phyloP scores from a whole-genome alignment of 768 basidiomycete genomes.

The Gelatoporia subvermispora region DNA sequence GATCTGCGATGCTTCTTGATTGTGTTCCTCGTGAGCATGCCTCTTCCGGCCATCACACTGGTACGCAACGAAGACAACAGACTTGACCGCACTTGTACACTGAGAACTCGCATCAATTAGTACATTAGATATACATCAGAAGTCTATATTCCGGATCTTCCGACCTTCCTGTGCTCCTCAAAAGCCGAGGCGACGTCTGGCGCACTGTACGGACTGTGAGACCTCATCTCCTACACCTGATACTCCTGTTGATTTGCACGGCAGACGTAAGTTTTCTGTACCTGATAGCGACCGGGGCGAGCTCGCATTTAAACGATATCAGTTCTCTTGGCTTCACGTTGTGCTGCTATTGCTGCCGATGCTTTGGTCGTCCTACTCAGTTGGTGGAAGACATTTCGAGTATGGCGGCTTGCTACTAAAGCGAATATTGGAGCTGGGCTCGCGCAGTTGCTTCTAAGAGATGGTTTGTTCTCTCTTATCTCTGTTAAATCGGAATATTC shows the following conservation, averaged over 20 bases:
- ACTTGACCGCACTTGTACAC: not conserved
- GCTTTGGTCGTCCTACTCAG: slow-evolving; percentile 11
- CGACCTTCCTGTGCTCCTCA: not conserved
- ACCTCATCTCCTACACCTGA: not conserved
- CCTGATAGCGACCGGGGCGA: not conserved
- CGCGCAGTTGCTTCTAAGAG: not conserved
- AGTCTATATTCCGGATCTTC: not conserved
- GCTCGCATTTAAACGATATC: not conserved
- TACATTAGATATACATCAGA: not conserved
- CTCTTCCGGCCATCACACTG: not conserved
- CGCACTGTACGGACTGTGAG: not conserved
- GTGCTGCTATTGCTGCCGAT: slow-evolving; percentile 5
- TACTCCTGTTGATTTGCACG: not conserved
- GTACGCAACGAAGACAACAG: not conserved
- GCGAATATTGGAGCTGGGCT: slow-evolving; percentile 2
- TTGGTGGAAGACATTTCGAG: slow-evolving; percentile 10
- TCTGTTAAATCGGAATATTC: too few relatives aligned
- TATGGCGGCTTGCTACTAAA: not conserved
- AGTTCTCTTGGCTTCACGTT: not conserved
- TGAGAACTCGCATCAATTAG: not conserved
- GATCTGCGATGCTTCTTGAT: not conserved
- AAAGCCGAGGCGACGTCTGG: not conserved
- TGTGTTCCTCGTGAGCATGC: not conserved
- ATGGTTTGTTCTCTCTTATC: too few relatives aligned
- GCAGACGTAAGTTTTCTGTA: not conserved